These are phyloP conservation scores for Macrophomina phaseolina DNA, from an alignment of 2,329 filamentous ascomycete species.

Conservation along the genomic window DNA sequence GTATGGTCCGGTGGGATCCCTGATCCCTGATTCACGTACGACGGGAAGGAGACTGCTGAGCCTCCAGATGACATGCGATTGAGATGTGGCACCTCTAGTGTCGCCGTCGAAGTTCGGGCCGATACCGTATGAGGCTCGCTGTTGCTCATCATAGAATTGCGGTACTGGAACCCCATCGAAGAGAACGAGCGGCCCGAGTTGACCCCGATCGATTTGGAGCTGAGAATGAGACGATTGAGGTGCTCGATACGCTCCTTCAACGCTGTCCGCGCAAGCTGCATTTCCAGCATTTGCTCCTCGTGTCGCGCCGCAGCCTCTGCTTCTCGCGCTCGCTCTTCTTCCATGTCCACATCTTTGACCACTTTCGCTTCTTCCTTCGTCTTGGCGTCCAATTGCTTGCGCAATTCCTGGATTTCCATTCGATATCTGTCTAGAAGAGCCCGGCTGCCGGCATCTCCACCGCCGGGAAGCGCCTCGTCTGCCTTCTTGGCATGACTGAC, in stretches of 20 bases:
- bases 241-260: conserved; percentile 98
- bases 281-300: conserved; percentile 97
- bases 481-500: conserved; percentile 95
- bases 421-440: conserved; percentile 92
- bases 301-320: conserved; percentile 81
- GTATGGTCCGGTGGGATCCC: conserved; percentile 33
- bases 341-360: conserved; percentile 63
- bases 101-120: conserved; percentile 45
- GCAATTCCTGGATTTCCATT: conserved; percentile 86
- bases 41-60: conserved; percentile 35
- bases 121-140: conserved; percentile 57
- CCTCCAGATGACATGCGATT: conserved; percentile 32
- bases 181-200: conserved; percentile 62
- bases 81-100: conserved; percentile 47
- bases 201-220: conserved; percentile 93
- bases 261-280: conserved; percentile 94
- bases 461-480: conserved; percentile 80
- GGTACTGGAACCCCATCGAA: conserved; percentile 38
- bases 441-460: conserved; percentile 80
- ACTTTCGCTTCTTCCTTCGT: conserved; percentile 61
- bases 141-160: conserved; percentile 48
- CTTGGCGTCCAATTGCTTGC: conserved; percentile 71
- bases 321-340: conserved; percentile 70
- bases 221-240: conserved; percentile 90
- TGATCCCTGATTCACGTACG: conserved; percentile 33